Evolutionary conservation across 495 filamentous ascomycete species (phyloP).

Genomic region (Halenospora varia): DNA sequence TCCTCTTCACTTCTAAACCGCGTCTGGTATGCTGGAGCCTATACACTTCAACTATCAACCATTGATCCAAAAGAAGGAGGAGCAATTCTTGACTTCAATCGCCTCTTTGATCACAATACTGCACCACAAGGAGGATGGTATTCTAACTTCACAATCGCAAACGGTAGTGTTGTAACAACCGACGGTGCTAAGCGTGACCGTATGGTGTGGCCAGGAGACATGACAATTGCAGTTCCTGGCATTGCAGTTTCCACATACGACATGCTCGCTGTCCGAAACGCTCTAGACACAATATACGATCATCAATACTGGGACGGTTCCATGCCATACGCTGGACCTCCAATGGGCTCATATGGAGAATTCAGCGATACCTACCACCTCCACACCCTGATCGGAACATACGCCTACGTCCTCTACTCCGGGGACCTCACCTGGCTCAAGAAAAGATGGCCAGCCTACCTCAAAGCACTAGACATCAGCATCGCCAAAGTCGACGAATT

Average conservation of each 20-base stretch:
- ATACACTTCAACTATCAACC: constrained; percentile 54
- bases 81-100: constrained; percentile 40
- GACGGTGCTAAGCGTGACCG: constrained; percentile 58
- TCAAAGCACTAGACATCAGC: constrained; percentile 46
- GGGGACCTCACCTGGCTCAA: constrained; percentile 48
- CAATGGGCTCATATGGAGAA: constrained; percentile 48
- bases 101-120: constrained; percentile 29
- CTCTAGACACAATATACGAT: constrained; percentile 38
- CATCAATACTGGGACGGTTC: constrained; percentile 43
- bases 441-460: constrained; percentile 45
- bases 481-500: constrained; percentile 46
- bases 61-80: constrained; percentile 46
- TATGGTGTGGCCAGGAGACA: constrained; percentile 52
- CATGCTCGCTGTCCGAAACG: constrained; percentile 39
- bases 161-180: constrained; percentile 45
- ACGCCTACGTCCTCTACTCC: constrained; percentile 55
- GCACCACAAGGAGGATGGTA: constrained; percentile 36
- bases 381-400: constrained; percentile 57
- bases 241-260: constrained; percentile 43
- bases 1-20: constrained; percentile 45
- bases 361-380: constrained; percentile 59
- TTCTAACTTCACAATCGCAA: constrained; percentile 44
- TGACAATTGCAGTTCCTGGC: constrained; percentile 43
- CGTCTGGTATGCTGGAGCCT: constrained; percentile 63
- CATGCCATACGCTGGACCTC: constrained; percentile 57